Conservation (phyloP, 805 yeast genomes). For the Wickerhamomyces queroliae region DNA sequence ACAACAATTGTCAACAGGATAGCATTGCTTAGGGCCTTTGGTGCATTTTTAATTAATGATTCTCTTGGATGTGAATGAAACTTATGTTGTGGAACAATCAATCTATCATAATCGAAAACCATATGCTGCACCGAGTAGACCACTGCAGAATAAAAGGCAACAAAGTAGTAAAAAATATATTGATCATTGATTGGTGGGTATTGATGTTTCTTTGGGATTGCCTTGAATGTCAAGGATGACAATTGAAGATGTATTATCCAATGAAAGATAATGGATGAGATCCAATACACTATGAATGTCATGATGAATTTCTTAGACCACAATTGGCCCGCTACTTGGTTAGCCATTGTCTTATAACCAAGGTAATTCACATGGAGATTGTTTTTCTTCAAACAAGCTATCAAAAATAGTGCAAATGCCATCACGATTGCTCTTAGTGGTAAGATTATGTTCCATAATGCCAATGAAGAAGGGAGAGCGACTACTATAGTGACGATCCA, state of each 20-base stretch:
- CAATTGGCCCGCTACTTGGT: slow-evolving; percentile 20
- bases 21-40: slow-evolving; percentile 33
- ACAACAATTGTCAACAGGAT: slow-evolving; percentile 26
- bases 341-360: slow-evolving; percentile 25
- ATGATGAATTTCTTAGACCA: slow-evolving; percentile 18
- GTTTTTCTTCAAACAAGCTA: slow-evolving; percentile 33
- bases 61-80: slow-evolving; percentile 33
- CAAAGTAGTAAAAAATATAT: slow-evolving; percentile 45
- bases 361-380: slow-evolving; percentile 32
- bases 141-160: slow-evolving; percentile 32
- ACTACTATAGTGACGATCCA: slow-evolving; percentile 22
- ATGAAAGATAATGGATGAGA: slow-evolving; percentile 21
- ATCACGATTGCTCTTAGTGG: slow-evolving; percentile 24
- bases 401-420: slow-evolving; percentile 25
- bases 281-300: slow-evolving; percentile 15
- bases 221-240: slow-evolving; percentile 14
- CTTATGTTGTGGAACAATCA: slow-evolving; percentile 36
- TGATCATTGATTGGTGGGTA: slow-evolving; percentile 37
- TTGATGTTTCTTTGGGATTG: slow-evolving; percentile 31
- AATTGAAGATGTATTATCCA: slow-evolving; percentile 18
- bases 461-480: slow-evolving; percentile 16
- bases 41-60: slow-evolving; percentile 22
- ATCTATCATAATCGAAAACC: slow-evolving; percentile 47
- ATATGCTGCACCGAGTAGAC: slow-evolving; percentile 47
- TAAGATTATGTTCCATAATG: slow-evolving; percentile 21